Conservation (phyloP, 208 protist genomes). For the Acanthamoeba lenticulata region DNA sequence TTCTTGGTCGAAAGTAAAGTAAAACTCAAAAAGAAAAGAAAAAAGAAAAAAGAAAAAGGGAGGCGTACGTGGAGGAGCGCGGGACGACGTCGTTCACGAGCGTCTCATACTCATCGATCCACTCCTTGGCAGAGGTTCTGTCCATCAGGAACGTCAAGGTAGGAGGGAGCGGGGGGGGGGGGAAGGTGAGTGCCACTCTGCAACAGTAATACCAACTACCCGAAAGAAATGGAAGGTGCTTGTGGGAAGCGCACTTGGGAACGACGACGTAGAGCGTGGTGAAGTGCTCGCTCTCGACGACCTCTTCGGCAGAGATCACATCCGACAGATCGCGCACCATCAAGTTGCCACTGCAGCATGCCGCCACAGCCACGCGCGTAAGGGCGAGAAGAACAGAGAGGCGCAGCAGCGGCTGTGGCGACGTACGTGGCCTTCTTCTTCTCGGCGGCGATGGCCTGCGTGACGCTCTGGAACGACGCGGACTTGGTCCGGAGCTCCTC, state of each 20-base stretch:
- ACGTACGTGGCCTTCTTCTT: slow-evolving; percentile 75
- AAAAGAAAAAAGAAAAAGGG: neutral
- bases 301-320: slow-evolving; percentile 72
- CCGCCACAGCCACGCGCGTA: neutral
- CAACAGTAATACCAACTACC: neutral
- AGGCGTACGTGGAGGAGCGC: slow-evolving; percentile 71
- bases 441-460: slow-evolving; percentile 71
- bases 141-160: neutral
- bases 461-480: slow-evolving; percentile 61
- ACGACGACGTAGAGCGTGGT: slow-evolving; percentile 84
- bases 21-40: neutral
- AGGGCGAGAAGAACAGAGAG: neutral
- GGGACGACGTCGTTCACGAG: slow-evolving; percentile 79
- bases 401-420: neutral
- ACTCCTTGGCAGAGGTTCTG: slow-evolving; percentile 77
- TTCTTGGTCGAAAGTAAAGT: too few species aligned
- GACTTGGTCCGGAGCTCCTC: slow-evolving; percentile 81
- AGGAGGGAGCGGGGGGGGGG: neutral
- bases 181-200: too few species aligned
- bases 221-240: neutral
- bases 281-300: slow-evolving; percentile 81
- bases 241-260: slow-evolving; percentile 63
- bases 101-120: slow-evolving; percentile 76
- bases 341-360: slow-evolving; percentile 75
- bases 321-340: slow-evolving; percentile 71